Conservation (phyloP, 2,329 filamentous ascomycete genomes). For the Samsoniella hepiali region DNA sequence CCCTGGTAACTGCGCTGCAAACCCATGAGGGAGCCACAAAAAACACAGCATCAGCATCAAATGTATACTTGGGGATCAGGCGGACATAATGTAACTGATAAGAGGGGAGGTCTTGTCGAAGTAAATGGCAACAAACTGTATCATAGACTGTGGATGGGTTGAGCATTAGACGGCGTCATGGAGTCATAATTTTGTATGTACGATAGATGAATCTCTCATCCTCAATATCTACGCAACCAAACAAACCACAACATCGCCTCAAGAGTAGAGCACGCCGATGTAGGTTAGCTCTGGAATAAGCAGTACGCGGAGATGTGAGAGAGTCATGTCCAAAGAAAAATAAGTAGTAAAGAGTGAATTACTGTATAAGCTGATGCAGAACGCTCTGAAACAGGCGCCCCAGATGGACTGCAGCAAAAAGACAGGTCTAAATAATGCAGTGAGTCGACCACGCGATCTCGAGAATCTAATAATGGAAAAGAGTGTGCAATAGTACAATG, state of each 20-base stretch:
- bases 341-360: conserved; percentile 2
- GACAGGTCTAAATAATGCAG: conserved; percentile 6
- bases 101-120: conserved; percentile 20
- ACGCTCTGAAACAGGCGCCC: conserved; percentile 1
- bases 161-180: conserved; percentile 24
- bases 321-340: not conserved
- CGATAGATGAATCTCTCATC: conserved; percentile 15
- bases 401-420: not conserved
- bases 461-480: conserved; percentile 15
- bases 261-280: not conserved
- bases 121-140: conserved; percentile 36
- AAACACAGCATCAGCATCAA: conserved; percentile 15
- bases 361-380: conserved; percentile 8
- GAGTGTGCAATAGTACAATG: conserved; percentile 6
- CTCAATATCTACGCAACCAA: conserved; percentile 10
- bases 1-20: conserved; percentile 29
- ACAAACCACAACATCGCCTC: not conserved
- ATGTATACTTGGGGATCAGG: conserved; percentile 3
- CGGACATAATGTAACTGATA: conserved; percentile 3
- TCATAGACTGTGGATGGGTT: conserved; percentile 36
- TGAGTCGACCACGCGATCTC: conserved; percentile 4
- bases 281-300: too few relatives aligned
- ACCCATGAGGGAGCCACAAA: not conserved
- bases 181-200: conserved; percentile 19
- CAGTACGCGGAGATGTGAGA: not conserved